Evolutionary conservation across 768 basidiomycete genomes (phyloP), one percentile per base, ranked within the genome.

Genomic region (Tylopilus sp.): DNA sequence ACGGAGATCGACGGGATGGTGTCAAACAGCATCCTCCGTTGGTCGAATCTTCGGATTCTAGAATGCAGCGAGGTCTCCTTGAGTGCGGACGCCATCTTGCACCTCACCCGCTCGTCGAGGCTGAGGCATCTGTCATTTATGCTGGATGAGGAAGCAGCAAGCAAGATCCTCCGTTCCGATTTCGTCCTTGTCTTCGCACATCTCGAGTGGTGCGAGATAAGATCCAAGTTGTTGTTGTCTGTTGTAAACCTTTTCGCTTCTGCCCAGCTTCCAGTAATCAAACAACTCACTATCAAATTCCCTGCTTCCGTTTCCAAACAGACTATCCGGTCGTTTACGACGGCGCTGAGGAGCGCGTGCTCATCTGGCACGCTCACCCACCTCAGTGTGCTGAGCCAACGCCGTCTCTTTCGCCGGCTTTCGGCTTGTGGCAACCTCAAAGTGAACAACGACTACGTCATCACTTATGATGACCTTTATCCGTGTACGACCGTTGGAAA

Each of bases 371-470:
- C 45, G 1, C 45, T 55, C 21, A 47, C 19, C 22, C 22, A 37
- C 38, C 51, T 54, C 54, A 26, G 38, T 11, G 30, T 55, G 24
- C 45, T 46, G 17, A 55, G 33, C 11, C 34, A 50, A 26, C 22
- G 40, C 34, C 25, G 14, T 34, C 33, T 50, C n/a, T 17, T 16
- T 6, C 33, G 24, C 22, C 47, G 21, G 14, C 33, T 50, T 7
- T 30, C 3, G 1, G 13, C 34, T 3, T 21, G 22, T 21, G 33
- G 44, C 17, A 28, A 30, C 14, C 5, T 30, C 6, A n/a, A 12
- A 3, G 14, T 4, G 31, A 21, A 12, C 28, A 12, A 4, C 22
- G 16, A 11, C 6, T 17, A 11, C 13, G 6, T 33, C 4, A 25
- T 55, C 16, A 16, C 36, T 24, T 46, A 49, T 17, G 48, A 34